Evolutionary conservation across 176 grass and related monocot genomes (phyloP).

Genomic region (Cenchrus purpureus): DNA sequence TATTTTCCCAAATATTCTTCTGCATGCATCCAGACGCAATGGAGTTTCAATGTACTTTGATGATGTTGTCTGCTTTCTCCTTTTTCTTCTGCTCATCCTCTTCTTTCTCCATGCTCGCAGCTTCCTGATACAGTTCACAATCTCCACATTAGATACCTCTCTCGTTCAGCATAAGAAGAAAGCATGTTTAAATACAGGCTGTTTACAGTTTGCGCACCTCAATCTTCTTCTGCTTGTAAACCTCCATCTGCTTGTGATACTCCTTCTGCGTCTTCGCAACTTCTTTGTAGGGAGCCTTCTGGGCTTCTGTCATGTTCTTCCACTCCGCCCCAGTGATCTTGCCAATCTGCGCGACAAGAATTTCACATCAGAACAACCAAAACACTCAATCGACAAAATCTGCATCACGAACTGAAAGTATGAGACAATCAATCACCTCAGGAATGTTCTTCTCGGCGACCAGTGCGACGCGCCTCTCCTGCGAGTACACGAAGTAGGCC

Average conservation of each 20-base stretch:
- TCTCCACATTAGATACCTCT: not conserved
- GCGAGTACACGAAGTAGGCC: slow-evolving; percentile 77
- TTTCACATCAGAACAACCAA: not conserved
- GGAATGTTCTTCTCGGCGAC: slow-evolving; percentile 61
- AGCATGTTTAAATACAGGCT: no score
- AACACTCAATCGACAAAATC: not conserved
- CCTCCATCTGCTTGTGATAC: slow-evolving; percentile 69
- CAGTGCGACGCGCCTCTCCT: slow-evolving; percentile 59
- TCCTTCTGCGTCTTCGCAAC: slow-evolving; percentile 66
- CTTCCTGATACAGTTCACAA: slow-evolving; percentile 53
- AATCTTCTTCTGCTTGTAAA: slow-evolving; percentile 73
- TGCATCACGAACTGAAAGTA: not conserved
- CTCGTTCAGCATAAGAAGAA: no score
- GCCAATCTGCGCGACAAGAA: slow-evolving; percentile 51
- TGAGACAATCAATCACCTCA: slow-evolving; percentile 48
- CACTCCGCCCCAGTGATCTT: slow-evolving; percentile 89
- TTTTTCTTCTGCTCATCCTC: slow-evolving; percentile 86
- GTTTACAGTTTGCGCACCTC: slow-evolving; percentile 41
- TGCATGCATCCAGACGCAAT: not conserved
- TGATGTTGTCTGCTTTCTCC: slow-evolving; percentile 90
- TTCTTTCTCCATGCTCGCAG: slow-evolving; percentile 62
- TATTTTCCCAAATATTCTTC: no score
- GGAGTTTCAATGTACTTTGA: slow-evolving; percentile 56
- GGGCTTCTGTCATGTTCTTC: slow-evolving; percentile 69
- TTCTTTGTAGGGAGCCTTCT: slow-evolving; percentile 70